phyloP scores from a whole-genome alignment of 2,329 filamentous ascomycete species.

The Trichoderma sp. region DNA sequence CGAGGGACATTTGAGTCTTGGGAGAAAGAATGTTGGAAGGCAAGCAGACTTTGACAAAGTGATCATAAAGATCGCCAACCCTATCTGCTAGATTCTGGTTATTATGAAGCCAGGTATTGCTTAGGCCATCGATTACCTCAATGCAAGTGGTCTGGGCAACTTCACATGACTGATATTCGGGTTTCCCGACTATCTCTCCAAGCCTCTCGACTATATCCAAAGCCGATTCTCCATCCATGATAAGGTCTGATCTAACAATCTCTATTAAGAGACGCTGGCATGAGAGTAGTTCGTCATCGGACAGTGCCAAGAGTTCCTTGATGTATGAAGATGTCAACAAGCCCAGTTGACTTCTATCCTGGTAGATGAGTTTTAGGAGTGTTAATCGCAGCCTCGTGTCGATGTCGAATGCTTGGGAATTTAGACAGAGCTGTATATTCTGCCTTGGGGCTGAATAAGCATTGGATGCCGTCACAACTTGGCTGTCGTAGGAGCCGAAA shows the following conservation, averaged over 20 bases:
- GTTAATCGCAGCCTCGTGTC: constrained; percentile 50
- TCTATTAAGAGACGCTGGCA: constrained; percentile 54
- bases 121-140: constrained; percentile 65
- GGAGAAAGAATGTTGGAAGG: constrained; percentile 69
- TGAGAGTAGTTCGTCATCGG: constrained; percentile 55
- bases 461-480: constrained; percentile 41
- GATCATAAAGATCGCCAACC: constrained; percentile 75
- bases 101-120: constrained; percentile 62
- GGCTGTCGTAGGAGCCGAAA: constrained; percentile 61
- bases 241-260: constrained; percentile 55
- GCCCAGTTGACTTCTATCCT: constrained; percentile 48
- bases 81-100: constrained; percentile 62
- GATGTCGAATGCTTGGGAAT: constrained; percentile 48
- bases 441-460: constrained; percentile 48
- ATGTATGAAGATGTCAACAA: constrained; percentile 54
- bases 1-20: constrained; percentile 66
- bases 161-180: constrained; percentile 72
- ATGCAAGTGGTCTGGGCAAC: constrained; percentile 68
- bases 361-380: constrained; percentile 46
- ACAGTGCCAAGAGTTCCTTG: constrained; percentile 49
- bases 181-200: constrained; percentile 53
- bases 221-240: constrained; percentile 50
- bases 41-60: constrained; percentile 70
- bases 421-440: constrained; percentile 44
- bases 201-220: constrained; percentile 51